phyloP scores from a whole-genome alignment of 108 stramenopile species.

The Hondaea fermentalgiana region DNA sequence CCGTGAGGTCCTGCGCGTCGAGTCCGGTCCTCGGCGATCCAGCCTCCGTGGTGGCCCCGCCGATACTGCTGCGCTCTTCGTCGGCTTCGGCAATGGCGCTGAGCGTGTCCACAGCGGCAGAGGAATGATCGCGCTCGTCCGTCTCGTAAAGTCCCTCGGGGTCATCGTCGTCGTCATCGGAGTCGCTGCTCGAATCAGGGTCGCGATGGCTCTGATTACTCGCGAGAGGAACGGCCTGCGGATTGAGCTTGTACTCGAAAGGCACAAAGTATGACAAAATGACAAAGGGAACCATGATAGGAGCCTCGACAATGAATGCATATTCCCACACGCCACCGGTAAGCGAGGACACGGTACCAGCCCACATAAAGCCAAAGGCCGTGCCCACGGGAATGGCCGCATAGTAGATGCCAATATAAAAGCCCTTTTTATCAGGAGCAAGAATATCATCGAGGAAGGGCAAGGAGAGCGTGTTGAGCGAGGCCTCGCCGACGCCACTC shows the following conservation, averaged over 20 bases:
- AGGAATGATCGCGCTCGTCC: no score
- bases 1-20: no score
- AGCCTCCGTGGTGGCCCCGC: no score
- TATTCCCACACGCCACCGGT: not conserved
- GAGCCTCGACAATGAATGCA: not conserved
- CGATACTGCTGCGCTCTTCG: not conserved
- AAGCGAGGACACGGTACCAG: not conserved
- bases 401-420: constrained; percentile 5
- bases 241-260: not conserved
- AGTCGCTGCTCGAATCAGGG: not conserved
- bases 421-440: not conserved
- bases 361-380: constrained; percentile 12
- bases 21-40: no score
- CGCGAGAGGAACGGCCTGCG: not conserved
- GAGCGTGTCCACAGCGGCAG: not conserved
- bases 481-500: not conserved
- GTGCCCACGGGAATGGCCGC: constrained; percentile 9
- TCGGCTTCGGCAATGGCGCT: not conserved
- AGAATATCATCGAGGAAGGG: constrained; percentile 9
- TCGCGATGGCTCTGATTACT: not conserved
- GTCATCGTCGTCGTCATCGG: not conserved
- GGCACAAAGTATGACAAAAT: not conserved
- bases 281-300: not conserved
- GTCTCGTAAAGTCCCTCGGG: not conserved
- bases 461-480: not conserved